A percentile compares a stretch with the other conserved stretches of the same genome.
These are phyloP conservation scores for Zygosaccharomyces sapae DNA, from an alignment of 1,139 yeast genomes.

Conservation along the genomic window DNA sequence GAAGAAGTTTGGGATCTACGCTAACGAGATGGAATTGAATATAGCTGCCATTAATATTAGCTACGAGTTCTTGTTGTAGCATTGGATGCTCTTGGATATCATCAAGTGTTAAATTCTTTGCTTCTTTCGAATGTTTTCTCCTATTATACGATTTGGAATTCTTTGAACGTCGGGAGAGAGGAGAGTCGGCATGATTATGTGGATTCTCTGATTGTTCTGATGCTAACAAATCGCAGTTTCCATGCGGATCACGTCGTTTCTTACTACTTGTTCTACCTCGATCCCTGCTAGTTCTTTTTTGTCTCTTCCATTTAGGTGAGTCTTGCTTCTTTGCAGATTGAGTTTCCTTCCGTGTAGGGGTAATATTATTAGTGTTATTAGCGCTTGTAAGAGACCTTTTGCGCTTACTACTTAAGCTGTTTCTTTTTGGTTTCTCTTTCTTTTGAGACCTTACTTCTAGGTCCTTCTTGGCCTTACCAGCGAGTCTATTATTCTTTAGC, in stretches of 20 bases:
- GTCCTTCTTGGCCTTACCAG: background rate
- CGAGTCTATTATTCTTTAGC: background rate
- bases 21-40: constrained; percentile 4
- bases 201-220: background rate
- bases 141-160: background rate
- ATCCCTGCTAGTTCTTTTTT: background rate
- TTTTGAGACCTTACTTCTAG: background rate
- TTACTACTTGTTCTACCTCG: background rate
- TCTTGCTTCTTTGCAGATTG: background rate
- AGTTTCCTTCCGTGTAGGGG: background rate
- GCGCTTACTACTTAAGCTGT: background rate
- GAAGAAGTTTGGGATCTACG: constrained; percentile 1
- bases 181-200: background rate
- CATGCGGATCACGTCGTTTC: background rate
- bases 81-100: constrained; percentile 1
- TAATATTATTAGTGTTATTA: background rate
- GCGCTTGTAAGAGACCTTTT: background rate
- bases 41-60: constrained; percentile 1
- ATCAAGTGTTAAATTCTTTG: background rate
- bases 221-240: background rate
- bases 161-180: background rate
- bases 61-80: constrained; percentile 6
- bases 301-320: background rate
- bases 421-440: background rate
- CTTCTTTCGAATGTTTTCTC: background rate